These are phyloP conservation scores for Populus davidiana DNA, from an alignment of 345 rosid genomes.

Conservation along the genomic window DNA sequence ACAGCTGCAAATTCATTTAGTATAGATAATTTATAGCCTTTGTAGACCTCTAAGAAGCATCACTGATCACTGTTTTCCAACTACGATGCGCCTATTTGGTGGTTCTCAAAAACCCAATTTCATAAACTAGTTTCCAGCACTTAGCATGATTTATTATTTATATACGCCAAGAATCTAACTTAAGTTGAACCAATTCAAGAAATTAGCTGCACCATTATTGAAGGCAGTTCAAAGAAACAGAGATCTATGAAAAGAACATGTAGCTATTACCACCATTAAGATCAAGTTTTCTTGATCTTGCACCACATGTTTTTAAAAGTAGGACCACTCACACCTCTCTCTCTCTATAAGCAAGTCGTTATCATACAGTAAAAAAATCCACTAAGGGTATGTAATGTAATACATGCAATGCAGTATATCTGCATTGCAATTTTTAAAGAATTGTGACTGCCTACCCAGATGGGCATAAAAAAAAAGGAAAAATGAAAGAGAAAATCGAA, in stretches of 20 bases:
- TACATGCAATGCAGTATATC: neutral
- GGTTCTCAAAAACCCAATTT: neutral
- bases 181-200: no score
- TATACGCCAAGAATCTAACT: no score
- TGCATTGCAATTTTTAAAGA: neutral
- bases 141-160: no score
- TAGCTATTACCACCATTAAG: neutral
- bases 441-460: neutral
- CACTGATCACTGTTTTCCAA: neutral
- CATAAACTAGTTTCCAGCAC: neutral
- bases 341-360: neutral
- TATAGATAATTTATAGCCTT: neutral
- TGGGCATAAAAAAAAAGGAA: neutral
- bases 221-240: no score
- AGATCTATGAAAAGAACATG: neutral
- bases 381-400: no score
- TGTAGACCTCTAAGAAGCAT: neutral
- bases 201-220: no score
- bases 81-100: neutral
- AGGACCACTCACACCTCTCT: neutral
- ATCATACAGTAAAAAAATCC: neutral
- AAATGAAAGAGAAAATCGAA: neutral
- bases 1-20: neutral
- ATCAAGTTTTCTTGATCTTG: conserved; percentile 12
- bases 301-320: neutral